phyloP scores from a whole-genome alignment of 2,329 filamentous ascomycete genomes.

The Colletotrichum melonis region DNA sequence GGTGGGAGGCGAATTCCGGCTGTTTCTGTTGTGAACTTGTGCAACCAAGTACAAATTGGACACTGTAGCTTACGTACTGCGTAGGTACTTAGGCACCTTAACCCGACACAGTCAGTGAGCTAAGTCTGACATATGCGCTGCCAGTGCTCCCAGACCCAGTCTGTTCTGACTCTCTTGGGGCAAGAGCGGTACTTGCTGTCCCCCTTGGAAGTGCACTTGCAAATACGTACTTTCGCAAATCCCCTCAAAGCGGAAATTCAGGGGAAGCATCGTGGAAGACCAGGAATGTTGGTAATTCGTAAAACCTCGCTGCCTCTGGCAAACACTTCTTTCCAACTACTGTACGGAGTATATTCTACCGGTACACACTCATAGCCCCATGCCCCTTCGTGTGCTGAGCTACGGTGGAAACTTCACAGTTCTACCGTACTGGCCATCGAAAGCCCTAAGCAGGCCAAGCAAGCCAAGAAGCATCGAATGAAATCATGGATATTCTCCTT shows the following conservation, averaged over 20 bases:
- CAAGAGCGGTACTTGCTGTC: background rate
- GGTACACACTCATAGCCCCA: background rate
- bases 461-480: background rate
- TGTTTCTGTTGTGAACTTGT: background rate
- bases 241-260: conserved; percentile 15
- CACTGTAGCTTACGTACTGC: background rate
- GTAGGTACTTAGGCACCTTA: too few species aligned
- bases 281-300: background rate
- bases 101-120: background rate
- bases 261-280: conserved; percentile 22
- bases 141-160: background rate
- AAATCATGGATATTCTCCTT: background rate
- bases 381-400: too few species aligned
- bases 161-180: background rate
- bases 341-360: too few species aligned
- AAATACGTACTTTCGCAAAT: background rate
- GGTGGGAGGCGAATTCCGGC: background rate
- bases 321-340: background rate
- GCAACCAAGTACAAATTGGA: background rate
- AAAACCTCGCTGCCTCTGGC: background rate
- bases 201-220: background rate
- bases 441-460: background rate
- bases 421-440: background rate
- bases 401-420: too few species aligned
- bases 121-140: background rate